Percentiles rank a stretch among this genome's conserved stretches.
These are phyloP conservation scores for Theobroma grandiflorum DNA, from an alignment of 441 rosid genomes.

Conservation along the genomic window DNA sequence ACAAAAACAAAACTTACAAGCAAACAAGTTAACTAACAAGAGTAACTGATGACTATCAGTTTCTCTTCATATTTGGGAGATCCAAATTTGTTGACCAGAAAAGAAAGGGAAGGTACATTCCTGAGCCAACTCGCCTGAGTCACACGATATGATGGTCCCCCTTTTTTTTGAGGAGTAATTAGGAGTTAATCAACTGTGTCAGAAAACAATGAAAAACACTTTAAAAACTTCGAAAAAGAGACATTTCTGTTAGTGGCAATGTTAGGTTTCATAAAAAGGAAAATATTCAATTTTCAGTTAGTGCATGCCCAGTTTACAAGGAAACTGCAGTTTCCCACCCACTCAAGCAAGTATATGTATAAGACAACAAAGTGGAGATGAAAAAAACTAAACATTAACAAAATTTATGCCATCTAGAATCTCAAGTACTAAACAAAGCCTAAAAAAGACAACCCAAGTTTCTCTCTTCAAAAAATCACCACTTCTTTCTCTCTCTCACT, in stretches of 20 bases:
- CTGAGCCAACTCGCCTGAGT: neutral
- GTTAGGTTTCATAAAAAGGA: constrained; percentile 31
- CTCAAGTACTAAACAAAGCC: constrained; percentile 1
- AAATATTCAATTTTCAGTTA: constrained; percentile 16
- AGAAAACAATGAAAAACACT: neutral
- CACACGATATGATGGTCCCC: neutral
- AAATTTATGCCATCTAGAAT: constrained; percentile 7
- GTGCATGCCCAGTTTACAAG: constrained; percentile 32
- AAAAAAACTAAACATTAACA: constrained; percentile 4
- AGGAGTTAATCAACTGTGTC: neutral
- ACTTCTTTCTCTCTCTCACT: constrained; percentile 8
- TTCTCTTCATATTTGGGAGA: neutral
- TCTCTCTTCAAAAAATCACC: constrained; percentile 13
- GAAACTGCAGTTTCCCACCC: constrained; percentile 19
- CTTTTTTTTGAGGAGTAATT: neutral
- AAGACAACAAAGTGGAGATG: constrained; percentile 2
- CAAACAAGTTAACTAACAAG: neutral
- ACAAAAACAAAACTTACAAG: neutral
- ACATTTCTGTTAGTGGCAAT: constrained; percentile 22
- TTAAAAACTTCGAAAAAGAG: neutral
- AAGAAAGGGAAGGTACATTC: neutral
- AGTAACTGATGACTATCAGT: neutral
- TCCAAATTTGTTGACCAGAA: neutral
- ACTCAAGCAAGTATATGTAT: neutral
- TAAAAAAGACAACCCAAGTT: constrained; percentile 14